Evolutionary conservation across 495 filamentous ascomycete genomes (phyloP).

Genomic region (Halenospora varia): DNA sequence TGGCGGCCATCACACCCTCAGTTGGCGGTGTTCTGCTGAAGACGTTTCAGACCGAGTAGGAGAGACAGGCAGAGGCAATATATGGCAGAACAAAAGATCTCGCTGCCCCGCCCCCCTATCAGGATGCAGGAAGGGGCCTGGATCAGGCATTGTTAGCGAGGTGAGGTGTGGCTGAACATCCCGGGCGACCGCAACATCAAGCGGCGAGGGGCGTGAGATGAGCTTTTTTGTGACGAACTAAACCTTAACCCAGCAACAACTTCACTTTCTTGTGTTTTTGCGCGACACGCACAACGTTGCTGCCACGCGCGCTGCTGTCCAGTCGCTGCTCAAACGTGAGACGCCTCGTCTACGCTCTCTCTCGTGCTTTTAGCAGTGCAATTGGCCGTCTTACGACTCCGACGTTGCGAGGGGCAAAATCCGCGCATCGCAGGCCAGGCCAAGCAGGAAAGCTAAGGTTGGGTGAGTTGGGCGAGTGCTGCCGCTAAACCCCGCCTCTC

Average conservation of each 20-base stretch:
- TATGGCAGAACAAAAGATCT: neutral
- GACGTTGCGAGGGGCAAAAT: neutral
- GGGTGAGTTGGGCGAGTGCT: neutral
- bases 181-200: too few species aligned
- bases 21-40: neutral
- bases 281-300: neutral
- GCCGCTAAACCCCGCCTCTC: slow-evolving; percentile 1
- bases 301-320: neutral
- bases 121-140: neutral
- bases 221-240: neutral
- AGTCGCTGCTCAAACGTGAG: neutral
- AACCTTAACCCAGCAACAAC: neutral
- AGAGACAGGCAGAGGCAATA: neutral
- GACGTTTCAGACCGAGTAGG: neutral
- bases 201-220: too few species aligned
- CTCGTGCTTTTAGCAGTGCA: neutral
- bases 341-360: neutral
- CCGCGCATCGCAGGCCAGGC: neutral
- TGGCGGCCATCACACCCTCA: neutral
- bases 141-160: neutral
- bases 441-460: neutral
- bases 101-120: neutral
- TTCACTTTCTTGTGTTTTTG: neutral
- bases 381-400: neutral
- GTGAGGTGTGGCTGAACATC: neutral